Evolutionary conservation across 495 filamentous ascomycete genomes (phyloP), one percentile per base, ranked within the genome.

Genomic region (Neurospora pannonica): DNA sequence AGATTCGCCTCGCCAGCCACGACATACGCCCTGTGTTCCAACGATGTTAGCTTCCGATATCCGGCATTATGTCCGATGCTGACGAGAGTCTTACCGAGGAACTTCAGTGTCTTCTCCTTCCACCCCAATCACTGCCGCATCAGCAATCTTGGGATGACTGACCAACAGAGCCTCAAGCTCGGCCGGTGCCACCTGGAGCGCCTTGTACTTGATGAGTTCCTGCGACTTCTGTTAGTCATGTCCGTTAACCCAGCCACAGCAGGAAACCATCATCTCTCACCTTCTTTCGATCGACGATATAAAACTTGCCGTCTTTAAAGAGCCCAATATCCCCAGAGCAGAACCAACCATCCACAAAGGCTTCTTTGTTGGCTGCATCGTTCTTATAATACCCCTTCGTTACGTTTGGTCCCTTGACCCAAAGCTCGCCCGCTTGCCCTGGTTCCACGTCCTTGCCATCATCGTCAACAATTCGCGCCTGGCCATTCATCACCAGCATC

Each of bases 111-210:
- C 91, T 71, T 90, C 87, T 3, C 85, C 86, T 60, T 90, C 86
- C 6, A 95, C 84, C 0, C 94, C 94, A 72, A 94, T 90, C 3
- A 97, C 93, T 0, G 92, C 93, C 1, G 90, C 92, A 77, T 97
- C 94, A 28, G 89, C 87, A 70, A 97, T 87, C 62, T 87, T 85
- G 24, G 88, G 86, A 76, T 95, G 92, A 17, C 86, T 85, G 5
- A 91, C 79, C n/a, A 97, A 83, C 28, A 93, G 73, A 7, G 90
- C 93, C 77, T 95, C 93, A 1, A 95, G 83, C 81, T 96, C 93
- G 1, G 93, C 92, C 4, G 92, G 92, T 1, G 92, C 86, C 0
- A 95, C 92, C 77, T 94, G 92, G 79, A 91, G 90, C 2, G 91
- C 93, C 72, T 91, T 82, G 72, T 80, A 81, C 72, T 84, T 84